Base-by-base conservation (phyloP, 2,329 filamentous ascomycete species). In the Verticillium zaregamsianum region DNA sequence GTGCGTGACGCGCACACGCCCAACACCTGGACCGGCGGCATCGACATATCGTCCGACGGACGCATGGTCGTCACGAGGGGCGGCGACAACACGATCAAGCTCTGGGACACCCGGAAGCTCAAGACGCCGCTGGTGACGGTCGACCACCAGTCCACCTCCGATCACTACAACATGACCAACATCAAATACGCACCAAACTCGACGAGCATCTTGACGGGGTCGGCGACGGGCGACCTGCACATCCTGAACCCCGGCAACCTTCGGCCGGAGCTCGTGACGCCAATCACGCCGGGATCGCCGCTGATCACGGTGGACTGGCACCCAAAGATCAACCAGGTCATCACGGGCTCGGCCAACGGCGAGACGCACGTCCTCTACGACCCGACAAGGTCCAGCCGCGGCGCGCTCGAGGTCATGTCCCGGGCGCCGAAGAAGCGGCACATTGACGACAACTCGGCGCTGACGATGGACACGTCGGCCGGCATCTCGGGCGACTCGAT, bases 61-160 rank as follows among this genome's bases (percentile, higher is more conserved):
- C 86, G 94, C 62, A 89, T 97, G 79, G 87, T 98, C 3, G 90
- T 97, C 8, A 97, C 93, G 1, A 84, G 93, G 67, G 95, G 95
- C 61, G 94, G 93, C 58, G 95, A 99, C 75, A 87, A 96, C 71
- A 84, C 90, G 2, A 94, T 99, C 75, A 98, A 98, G 77, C 82
- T 97, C 2, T 99, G 95, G 95, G 95, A 99, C 73, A 96, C 90
- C 3, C 87, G 95, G 62, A 98, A 97, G 71, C 96, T 99, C 81
- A 98, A 95, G 73, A 83, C 90, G 62, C 92, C 95, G 4, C 84
- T 99, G 15, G 91, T 92, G 57, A 91, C 88, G 1, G 86, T 92
- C 17, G 79, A 88, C 6, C 93, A 97, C 74, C 76, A 85, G 1
- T 96, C 94, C 1, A 96, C 91, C 15, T 94, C 92, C 1, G 87